These are phyloP conservation scores for Chrysoporthe deuterocubensis DNA, from an alignment of 2,329 filamentous ascomycete species.

Conservation along the genomic window DNA sequence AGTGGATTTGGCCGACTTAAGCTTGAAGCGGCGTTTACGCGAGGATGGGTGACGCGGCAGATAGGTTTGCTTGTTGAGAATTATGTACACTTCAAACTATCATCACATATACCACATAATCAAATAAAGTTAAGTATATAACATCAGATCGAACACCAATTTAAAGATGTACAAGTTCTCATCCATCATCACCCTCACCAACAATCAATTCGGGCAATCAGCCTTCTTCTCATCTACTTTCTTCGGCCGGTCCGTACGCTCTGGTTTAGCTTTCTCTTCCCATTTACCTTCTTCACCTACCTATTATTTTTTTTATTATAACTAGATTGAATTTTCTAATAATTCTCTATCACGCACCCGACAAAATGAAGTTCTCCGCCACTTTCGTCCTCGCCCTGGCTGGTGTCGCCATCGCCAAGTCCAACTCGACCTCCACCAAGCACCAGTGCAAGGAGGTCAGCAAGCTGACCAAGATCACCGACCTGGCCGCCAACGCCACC, in stretches of 20 bases:
- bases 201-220: slow-evolving; percentile 9
- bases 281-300: background rate
- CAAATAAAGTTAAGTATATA: slow-evolving; percentile 14
- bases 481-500: slow-evolving; percentile 43
- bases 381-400: slow-evolving; percentile 31
- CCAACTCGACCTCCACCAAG: slow-evolving; percentile 37
- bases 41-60: slow-evolving; percentile 20
- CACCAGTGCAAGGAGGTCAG: slow-evolving; percentile 40
- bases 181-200: slow-evolving; percentile 9
- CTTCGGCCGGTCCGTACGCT: slow-evolving; percentile 29
- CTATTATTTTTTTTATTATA: background rate
- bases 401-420: slow-evolving; percentile 35
- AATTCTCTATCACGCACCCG: slow-evolving; percentile 1
- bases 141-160: background rate
- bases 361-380: slow-evolving; percentile 33
- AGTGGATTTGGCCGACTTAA: background rate
- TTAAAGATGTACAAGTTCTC: background rate
- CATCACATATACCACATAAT: background rate
- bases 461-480: slow-evolving; percentile 36
- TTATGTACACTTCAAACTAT: too few relatives aligned
- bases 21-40: slow-evolving; percentile 7
- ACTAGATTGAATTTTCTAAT: background rate
- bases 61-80: background rate
- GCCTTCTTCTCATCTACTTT: slow-evolving; percentile 17
- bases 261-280: slow-evolving; percentile 26